A percentile compares a stretch with the other conserved stretches of the same genome.
Evolutionary conservation across 768 basidiomycete species (phyloP).

Genomic region (Dioszegia aurantiaca): DNA sequence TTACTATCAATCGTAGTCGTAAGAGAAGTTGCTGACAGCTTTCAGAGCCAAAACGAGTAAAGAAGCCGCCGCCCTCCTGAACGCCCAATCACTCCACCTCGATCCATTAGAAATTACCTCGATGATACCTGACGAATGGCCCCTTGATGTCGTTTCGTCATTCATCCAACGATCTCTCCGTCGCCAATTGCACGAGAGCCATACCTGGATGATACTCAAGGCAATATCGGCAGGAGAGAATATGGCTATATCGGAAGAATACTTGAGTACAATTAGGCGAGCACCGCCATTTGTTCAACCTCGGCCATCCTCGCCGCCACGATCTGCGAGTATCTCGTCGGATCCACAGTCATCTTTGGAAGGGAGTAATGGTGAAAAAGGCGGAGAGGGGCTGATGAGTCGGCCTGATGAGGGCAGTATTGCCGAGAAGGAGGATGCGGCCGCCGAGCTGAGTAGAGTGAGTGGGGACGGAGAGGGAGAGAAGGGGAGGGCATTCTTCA

Average conservation of each 20-base stretch:
- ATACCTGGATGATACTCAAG: constrained; percentile 60
- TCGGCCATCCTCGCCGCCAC: constrained; percentile 14
- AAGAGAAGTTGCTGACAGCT: constrained; percentile 1
- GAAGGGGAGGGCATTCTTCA: constrained; percentile 21
- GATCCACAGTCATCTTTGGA: no score
- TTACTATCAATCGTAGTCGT: background rate
- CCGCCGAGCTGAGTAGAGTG: constrained; percentile 24
- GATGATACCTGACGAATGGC: constrained; percentile 68
- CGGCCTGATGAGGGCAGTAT: constrained; percentile 50
- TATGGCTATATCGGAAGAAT: constrained; percentile 51
- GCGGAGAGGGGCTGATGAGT: no score
- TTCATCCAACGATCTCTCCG: constrained; percentile 78
- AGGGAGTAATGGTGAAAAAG: background rate
- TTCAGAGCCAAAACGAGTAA: constrained; percentile 60
- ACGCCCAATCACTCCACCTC: constrained; percentile 74
- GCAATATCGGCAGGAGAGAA: constrained; percentile 76
- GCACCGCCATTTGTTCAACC: constrained; percentile 29
- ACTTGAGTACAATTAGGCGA: constrained; percentile 32
- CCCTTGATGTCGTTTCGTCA: constrained; percentile 66
- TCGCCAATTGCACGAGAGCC: constrained; percentile 64
- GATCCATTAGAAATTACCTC: constrained; percentile 72
- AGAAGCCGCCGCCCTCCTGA: constrained; percentile 67
- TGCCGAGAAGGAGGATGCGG: constrained; percentile 43
- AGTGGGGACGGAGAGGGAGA: background rate
- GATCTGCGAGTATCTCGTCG: no score